Percentiles rank a stretch among this genome's conserved stretches.
Conservation (phyloP, 202 grass and related monocot genomes). For the Carex sylvatica region DNA sequence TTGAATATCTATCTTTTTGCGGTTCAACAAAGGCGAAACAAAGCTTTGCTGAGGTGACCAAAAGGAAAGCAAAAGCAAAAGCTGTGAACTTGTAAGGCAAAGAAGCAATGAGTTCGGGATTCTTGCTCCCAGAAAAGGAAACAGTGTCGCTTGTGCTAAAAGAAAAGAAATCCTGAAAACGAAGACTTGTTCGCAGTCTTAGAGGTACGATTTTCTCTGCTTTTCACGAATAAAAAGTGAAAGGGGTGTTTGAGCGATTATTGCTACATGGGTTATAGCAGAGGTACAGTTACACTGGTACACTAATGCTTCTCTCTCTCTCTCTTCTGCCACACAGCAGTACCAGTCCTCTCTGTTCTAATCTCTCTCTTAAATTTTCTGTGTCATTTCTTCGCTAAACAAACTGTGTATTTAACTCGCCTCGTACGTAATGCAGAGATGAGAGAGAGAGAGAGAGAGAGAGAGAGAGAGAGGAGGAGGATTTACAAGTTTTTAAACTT, state of each 20-base stretch:
- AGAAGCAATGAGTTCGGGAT: slow-evolving; percentile 29
- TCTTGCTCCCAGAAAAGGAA: slow-evolving; percentile 49
- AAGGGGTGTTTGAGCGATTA: slow-evolving; percentile 13
- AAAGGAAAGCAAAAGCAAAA: slow-evolving; percentile 34
- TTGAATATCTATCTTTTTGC: slow-evolving; percentile 26
- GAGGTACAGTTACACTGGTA: slow-evolving; percentile 5
- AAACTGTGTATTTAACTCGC: background rate
- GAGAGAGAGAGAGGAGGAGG: background rate
- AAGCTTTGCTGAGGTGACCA: slow-evolving; percentile 32
- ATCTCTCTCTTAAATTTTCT: slow-evolving; percentile 3
- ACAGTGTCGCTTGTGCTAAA: slow-evolving; percentile 38
- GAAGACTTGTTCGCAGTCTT: background rate
- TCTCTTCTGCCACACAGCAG: slow-evolving; percentile 1
- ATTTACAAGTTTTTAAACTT: background rate
- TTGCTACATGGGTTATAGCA: slow-evolving; percentile 18
- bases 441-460: background rate
- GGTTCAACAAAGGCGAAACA: slow-evolving; percentile 46
- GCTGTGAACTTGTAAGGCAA: slow-evolving; percentile 15
- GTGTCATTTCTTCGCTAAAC: background rate
- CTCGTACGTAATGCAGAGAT: background rate
- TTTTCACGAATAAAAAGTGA: slow-evolving; percentile 29
- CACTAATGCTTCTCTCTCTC: slow-evolving; percentile 2
- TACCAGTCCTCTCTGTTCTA: slow-evolving; percentile 29
- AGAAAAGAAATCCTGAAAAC: slow-evolving; percentile 25
- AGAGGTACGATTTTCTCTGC: slow-evolving; percentile 25